phyloP scores from a whole-genome alignment of 805 yeast species.

The Monosporozyma yasuniensis region DNA sequence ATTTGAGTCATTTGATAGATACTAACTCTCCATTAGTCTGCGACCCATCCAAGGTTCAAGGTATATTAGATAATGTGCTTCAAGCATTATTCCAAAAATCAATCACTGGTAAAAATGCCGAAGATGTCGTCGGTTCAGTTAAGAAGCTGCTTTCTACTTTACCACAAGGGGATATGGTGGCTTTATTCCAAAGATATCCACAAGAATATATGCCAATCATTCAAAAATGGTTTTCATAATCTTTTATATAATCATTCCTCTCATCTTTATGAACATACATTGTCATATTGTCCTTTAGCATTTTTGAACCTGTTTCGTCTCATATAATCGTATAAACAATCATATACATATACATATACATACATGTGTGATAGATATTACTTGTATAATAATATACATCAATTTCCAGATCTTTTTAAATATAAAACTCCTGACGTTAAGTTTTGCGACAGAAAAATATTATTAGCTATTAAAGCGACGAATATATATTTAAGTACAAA shows the following conservation, averaged over 20 bases:
- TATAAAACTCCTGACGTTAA: neutral
- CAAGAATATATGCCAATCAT: constrained; percentile 51
- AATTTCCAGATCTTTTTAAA: neutral
- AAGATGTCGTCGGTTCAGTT: constrained; percentile 49
- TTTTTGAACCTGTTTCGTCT: neutral
- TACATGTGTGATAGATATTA: neutral
- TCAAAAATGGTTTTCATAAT: constrained; percentile 46
- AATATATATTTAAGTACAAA: neutral
- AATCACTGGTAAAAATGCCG: constrained; percentile 64
- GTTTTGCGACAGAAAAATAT: neutral
- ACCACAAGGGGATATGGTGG: constrained; percentile 63
- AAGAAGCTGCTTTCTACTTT: constrained; percentile 54
- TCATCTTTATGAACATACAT: neutral
- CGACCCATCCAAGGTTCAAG: constrained; percentile 40
- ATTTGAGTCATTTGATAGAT: constrained; percentile 63
- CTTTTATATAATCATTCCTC: neutral
- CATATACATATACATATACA: neutral
- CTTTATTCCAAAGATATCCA: constrained; percentile 52
- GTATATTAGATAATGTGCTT: constrained; percentile 58
- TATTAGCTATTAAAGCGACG: neutral
- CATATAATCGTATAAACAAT: neutral
- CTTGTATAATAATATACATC: neutral
- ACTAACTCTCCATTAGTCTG: constrained; percentile 52
- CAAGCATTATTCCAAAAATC: constrained; percentile 66
- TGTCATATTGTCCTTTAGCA: neutral